These are phyloP conservation scores for Pascua guehoae DNA, from an alignment of 1,284 basidiomycete species.

Conservation along the genomic window DNA sequence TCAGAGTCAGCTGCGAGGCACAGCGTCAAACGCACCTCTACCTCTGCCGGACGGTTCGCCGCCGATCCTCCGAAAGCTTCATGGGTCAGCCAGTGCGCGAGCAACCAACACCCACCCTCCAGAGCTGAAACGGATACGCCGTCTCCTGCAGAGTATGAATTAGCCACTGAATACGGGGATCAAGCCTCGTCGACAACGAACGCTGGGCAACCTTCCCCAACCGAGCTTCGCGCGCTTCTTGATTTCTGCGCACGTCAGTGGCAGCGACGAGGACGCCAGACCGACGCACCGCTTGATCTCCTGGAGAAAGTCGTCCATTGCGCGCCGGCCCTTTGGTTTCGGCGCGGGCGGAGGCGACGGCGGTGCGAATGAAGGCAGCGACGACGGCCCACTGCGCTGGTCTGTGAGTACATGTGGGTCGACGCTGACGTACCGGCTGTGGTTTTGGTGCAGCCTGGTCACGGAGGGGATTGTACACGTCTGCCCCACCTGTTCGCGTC, in stretches of 20 bases:
- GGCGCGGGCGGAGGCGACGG: conserved; percentile 56
- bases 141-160: conserved; percentile 41
- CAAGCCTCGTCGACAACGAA: conserved; percentile 34
- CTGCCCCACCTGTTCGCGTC: too few relatives aligned
- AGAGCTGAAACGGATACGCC: conserved; percentile 74
- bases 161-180: too few relatives aligned
- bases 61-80: conserved; percentile 27
- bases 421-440: conserved; percentile 10
- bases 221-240: conserved; percentile 79
- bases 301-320: conserved; percentile 88
- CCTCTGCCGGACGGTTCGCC: conserved; percentile 20
- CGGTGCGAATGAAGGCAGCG: too few relatives aligned
- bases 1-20: background rate
- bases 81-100: background rate
- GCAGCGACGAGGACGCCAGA: background rate
- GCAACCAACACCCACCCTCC: conserved; percentile 57
- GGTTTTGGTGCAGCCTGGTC: too few relatives aligned
- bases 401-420: conserved; percentile 11
- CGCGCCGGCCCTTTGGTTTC: conserved; percentile 80
- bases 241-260: conserved; percentile 61
- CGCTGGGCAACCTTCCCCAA: conserved; percentile 63
- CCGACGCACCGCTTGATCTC: conserved; percentile 77
- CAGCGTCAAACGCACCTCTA: conserved; percentile 26
- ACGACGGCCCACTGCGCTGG: background rate
- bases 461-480: too few relatives aligned